Evolutionary conservation across 2,329 filamentous ascomycete species (phyloP).

Genomic region (Huntiella moniliformis): DNA sequence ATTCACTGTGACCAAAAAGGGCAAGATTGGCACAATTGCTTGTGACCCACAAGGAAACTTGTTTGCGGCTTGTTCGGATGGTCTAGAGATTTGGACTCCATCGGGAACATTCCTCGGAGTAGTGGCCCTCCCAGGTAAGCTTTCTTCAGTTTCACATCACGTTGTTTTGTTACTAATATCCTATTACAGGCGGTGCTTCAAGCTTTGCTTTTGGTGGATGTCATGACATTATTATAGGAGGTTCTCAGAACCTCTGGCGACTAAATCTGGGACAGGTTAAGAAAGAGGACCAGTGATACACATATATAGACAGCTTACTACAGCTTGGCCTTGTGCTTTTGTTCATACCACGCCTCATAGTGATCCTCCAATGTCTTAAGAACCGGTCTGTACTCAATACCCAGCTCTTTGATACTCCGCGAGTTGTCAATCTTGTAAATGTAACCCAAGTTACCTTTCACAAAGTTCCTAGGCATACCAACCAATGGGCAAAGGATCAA

Average conservation of each 20-base stretch:
- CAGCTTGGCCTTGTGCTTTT: neutral
- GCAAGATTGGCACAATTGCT: neutral
- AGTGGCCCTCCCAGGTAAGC: constrained; percentile 21
- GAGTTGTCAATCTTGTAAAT: constrained; percentile 14
- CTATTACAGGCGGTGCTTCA: constrained; percentile 6
- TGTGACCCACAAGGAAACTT: constrained; percentile 28
- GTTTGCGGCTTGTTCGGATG: constrained; percentile 30
- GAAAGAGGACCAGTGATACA: neutral
- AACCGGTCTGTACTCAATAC: constrained; percentile 13
- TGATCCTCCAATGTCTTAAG: constrained; percentile 2
- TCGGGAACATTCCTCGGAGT: constrained; percentile 27
- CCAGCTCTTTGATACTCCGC: constrained; percentile 14
- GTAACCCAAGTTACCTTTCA: constrained; percentile 14
- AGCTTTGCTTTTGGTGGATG: constrained; percentile 10
- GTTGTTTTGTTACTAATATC: neutral
- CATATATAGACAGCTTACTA: neutral
- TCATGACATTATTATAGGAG: constrained; percentile 9
- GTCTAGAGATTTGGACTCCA: constrained; percentile 29
- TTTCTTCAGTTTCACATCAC: neutral
- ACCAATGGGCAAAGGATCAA: neutral
- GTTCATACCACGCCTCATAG: constrained; percentile 1
- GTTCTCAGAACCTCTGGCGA: constrained; percentile 9
- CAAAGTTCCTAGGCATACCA: constrained; percentile 12
- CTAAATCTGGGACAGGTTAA: neutral
- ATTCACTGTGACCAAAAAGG: constrained; percentile 30